Conservation (phyloP, 257 asterid species). For the Primulina huaijiensis region DNA sequence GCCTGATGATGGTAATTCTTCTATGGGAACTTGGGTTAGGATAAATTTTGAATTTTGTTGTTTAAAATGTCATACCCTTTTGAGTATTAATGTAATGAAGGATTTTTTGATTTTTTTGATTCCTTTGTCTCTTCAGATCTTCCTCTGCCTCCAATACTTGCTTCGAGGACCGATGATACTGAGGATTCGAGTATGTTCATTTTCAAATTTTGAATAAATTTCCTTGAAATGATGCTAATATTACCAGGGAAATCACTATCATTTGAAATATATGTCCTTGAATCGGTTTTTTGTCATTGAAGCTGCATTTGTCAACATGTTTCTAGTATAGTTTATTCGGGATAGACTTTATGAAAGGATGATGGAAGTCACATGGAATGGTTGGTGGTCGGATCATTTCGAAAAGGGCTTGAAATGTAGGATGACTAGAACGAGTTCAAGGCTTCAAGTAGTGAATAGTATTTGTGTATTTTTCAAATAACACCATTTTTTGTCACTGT, state of each 20-base stretch:
- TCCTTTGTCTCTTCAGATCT: conserved; percentile 45
- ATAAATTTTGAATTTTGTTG: not conserved
- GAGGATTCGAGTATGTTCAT: conserved; percentile 63
- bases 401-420: too few relatives aligned
- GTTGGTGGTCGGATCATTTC: too few relatives aligned
- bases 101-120: conserved; percentile 3
- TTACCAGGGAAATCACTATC: not conserved
- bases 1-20: conserved; percentile 60
- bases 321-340: too few relatives aligned
- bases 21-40: not conserved
- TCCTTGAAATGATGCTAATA: not conserved
- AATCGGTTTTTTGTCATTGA: too few relatives aligned
- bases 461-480: too few relatives aligned
- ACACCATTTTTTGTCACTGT: too few relatives aligned
- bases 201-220: not conserved
- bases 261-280: not conserved
- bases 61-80: not conserved
- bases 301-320: too few relatives aligned
- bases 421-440: too few relatives aligned
- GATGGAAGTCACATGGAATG: too few relatives aligned
- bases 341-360: too few relatives aligned
- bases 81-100: not conserved
- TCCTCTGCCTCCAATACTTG: conserved; percentile 57
- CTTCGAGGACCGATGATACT: conserved; percentile 57
- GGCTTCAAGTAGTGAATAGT: too few relatives aligned